Percentiles rank a stretch among this genome's conserved stretches.
Conservation (phyloP, 2,329 filamentous ascomycete species). For the Aspergillus sp. region DNA sequence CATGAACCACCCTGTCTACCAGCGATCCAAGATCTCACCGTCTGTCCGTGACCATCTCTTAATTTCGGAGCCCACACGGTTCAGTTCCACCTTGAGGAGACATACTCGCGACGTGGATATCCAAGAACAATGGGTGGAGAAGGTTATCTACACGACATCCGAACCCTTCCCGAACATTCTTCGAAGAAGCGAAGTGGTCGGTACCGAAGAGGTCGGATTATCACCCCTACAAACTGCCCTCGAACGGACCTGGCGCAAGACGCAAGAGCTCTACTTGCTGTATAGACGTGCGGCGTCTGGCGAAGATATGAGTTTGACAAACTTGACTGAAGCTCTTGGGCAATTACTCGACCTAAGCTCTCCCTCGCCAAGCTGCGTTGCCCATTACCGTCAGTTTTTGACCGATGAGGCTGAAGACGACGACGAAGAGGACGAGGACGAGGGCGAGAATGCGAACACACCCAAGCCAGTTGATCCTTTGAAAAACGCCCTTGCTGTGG, state of each 20-base stretch:
- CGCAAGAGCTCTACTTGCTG: constrained; percentile 74
- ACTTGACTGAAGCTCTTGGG: constrained; percentile 72
- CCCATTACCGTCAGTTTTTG: constrained; percentile 73
- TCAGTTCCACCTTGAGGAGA: constrained; percentile 73
- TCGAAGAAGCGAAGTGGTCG: constrained; percentile 79
- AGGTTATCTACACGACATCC: constrained; percentile 77
- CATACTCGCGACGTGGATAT: constrained; percentile 66
- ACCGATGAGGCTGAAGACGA: constrained; percentile 48
- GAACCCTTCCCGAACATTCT: constrained; percentile 91
- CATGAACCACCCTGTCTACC: constrained; percentile 78
- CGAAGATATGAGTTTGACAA: constrained; percentile 67
- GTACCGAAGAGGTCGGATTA: constrained; percentile 65
- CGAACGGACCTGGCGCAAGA: constrained; percentile 87
- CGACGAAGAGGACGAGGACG: constrained; percentile 38
- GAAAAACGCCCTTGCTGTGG: constrained; percentile 78
- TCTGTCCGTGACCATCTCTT: constrained; percentile 84
- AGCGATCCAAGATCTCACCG: constrained; percentile 79
- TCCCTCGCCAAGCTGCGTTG: constrained; percentile 72
- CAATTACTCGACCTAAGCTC: constrained; percentile 76
- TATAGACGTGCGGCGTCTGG: constrained; percentile 73
- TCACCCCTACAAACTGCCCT: constrained; percentile 81
- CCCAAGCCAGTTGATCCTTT: constrained; percentile 54
- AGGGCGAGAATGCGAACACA: constrained; percentile 35
- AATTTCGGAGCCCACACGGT: constrained; percentile 72
- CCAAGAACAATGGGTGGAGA: constrained; percentile 75